A percentile compares a stretch with the other conserved stretches of the same genome.
Evolutionary conservation across 106 monocot genomes (phyloP).

Genomic region (Agapanthus africanus): DNA sequence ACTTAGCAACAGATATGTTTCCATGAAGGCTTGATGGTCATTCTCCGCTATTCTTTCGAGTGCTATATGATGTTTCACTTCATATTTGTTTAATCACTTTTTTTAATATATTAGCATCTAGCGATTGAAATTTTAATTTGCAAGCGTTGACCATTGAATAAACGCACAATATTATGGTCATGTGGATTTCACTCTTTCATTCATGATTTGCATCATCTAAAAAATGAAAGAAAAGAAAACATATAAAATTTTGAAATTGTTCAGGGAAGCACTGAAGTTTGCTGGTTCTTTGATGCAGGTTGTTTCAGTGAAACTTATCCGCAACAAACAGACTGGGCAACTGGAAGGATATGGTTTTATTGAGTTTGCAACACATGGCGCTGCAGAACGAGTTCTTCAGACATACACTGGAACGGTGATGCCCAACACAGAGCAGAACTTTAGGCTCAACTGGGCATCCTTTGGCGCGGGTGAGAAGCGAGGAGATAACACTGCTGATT

Average conservation of each 20-base stretch:
- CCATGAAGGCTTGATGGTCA: no score
- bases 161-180: not conserved
- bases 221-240: no score
- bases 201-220: no score
- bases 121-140: not conserved
- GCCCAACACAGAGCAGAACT: constrained; percentile 61
- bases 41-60: no score
- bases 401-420: constrained; percentile 65
- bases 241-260: no score
- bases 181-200: not conserved
- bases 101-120: not conserved
- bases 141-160: not conserved
- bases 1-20: no score
- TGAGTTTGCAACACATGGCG: constrained; percentile 50
- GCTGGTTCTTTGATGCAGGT: constrained; percentile 27
- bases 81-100: no score
- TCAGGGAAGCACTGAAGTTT: not conserved
- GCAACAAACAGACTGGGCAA: constrained; percentile 65
- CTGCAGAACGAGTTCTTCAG: constrained; percentile 59
- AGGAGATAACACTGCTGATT: constrained; percentile 45
- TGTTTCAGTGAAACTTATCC: constrained; percentile 52
- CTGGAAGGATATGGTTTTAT: constrained; percentile 80
- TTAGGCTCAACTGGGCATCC: constrained; percentile 75
- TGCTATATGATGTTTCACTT: no score
- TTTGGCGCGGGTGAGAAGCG: constrained; percentile 74